Base-by-base conservation (phyloP, 2,329 filamentous ascomycete species). In the Septoria petroselini region DNA sequence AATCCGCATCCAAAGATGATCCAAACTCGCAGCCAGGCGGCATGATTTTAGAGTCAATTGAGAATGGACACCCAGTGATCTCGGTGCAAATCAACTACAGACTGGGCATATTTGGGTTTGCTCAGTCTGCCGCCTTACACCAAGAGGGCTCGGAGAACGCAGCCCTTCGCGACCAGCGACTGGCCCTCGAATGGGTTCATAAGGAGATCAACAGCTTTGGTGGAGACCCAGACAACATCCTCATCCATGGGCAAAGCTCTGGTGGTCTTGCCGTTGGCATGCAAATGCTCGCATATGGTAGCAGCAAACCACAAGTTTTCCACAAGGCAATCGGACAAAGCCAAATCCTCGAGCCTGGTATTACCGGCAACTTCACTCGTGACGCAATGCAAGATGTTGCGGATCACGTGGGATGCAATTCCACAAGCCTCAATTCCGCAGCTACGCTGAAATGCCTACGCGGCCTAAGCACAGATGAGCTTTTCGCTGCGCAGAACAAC, bases 191-290 rank as follows among this genome's bases (percentile, higher is more conserved):
- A 48, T 86, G 83, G 83, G 76, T 85, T 19, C 71, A 73, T 50
- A 68, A 75, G 18, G 83, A 84, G 63, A 78, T 83, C 44, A 73
- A 64, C 3, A 68, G 65, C 4, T 83, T 86, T 66, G 82, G 82
- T 0, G 83, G 82, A 2, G 76, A 85, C 58, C 71, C 70, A 1
- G 65, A 62, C 1, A 62, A 63, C 7, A 67, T 72, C 47, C 71
- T 68, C 1, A 67, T 72, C 23, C 64, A 72, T 25, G 70, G 70
- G 2, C 65, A 72, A 38, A 71, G 67, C 4, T 69, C 69, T 21
- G 67, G 67, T 25, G 68, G 62, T 9, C 33, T 44, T 15, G 46
- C 46, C 39, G 62, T 52, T 18, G 58, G 61, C 9, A 54, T 76
- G 61, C 75, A 78, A 44, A 70, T 76, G n/a, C 65, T 77, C 54